Percentiles rank a stretch among this genome's conserved stretches.
These are phyloP conservation scores for Suillus subaureus DNA, from an alignment of 768 basidiomycete genomes.

Conservation along the genomic window DNA sequence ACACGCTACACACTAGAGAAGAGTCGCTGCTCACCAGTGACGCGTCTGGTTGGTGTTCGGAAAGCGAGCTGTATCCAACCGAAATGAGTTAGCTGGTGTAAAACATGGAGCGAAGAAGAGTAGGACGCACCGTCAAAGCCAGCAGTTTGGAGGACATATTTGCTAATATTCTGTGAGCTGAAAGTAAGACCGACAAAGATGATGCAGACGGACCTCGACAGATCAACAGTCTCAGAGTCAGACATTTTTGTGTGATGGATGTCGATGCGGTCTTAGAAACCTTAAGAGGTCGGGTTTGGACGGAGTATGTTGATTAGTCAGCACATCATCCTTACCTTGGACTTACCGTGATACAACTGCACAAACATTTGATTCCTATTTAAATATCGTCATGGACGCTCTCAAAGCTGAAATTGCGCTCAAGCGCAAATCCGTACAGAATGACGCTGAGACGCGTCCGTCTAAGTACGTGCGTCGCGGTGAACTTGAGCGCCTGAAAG, in stretches of 20 bases:
- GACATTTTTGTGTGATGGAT: conserved; percentile 54
- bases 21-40: conserved; percentile 74
- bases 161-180: conserved; percentile 44
- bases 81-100: not conserved
- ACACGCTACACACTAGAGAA: not conserved
- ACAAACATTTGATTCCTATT: not conserved
- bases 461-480: conserved; percentile 90
- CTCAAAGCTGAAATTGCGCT: conserved; percentile 86
- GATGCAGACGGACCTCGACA: conserved; percentile 49
- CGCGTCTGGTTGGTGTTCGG: conserved; percentile 93
- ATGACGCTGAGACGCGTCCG: conserved; percentile 49
- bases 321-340: conserved; percentile 11
- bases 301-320: conserved; percentile 39
- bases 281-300: conserved; percentile 22
- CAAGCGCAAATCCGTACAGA: conserved; percentile 78
- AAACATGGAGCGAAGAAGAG: not conserved
- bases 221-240: conserved; percentile 40
- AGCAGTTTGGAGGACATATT: conserved; percentile 91
- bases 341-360: not conserved
- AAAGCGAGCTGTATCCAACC: conserved; percentile 68
- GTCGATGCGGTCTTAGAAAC: conserved; percentile 34
- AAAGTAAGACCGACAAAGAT: conserved; percentile 14
- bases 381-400: conserved; percentile 66
- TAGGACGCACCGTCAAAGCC: conserved; percentile 81
- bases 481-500: conserved; percentile 78